phyloP scores from a whole-genome alignment of 768 basidiomycete species.

The Cystobasidium onofrii region DNA sequence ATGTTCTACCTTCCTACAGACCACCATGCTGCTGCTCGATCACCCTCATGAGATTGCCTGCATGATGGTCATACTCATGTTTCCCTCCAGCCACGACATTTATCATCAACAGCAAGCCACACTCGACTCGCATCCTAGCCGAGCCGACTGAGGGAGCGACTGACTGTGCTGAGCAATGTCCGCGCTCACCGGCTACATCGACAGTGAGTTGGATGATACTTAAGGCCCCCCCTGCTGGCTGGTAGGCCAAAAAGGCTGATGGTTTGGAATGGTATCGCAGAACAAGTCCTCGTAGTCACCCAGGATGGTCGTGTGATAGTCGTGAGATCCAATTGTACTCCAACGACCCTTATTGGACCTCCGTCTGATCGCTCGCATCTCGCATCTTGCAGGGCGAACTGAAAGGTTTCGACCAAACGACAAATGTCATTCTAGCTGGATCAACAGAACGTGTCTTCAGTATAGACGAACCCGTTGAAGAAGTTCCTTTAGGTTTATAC shows the following conservation, averaged over 20 bases:
- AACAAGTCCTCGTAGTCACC: constrained; percentile 82
- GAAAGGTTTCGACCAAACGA: constrained; percentile 88
- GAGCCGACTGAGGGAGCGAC: no score
- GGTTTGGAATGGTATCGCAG: constrained; percentile 47
- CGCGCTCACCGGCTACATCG: constrained; percentile 83
- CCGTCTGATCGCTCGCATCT: no score
- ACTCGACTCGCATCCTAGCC: no score
- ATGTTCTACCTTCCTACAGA: no score
- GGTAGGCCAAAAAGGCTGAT: background rate
- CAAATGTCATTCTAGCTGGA: constrained; percentile 89
- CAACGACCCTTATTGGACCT: no score
- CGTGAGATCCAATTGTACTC: no score
- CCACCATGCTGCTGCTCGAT: no score
- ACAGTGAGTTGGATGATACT: no score
- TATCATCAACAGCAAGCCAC: no score
- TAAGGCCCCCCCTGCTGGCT: no score
- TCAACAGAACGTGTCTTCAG: constrained; percentile 89
- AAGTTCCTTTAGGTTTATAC: constrained; percentile 87
- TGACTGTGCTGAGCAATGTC: constrained; percentile 54
- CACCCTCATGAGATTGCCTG: background rate
- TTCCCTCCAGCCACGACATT: no score
- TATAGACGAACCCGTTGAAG: constrained; percentile 82
- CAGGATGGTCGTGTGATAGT: constrained; percentile 94
- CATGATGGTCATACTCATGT: background rate
- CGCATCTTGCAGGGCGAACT: constrained; percentile 74